Evolutionary conservation across 78 protist genomes (phyloP).

Genomic region (Parvularia atlantis): DNA sequence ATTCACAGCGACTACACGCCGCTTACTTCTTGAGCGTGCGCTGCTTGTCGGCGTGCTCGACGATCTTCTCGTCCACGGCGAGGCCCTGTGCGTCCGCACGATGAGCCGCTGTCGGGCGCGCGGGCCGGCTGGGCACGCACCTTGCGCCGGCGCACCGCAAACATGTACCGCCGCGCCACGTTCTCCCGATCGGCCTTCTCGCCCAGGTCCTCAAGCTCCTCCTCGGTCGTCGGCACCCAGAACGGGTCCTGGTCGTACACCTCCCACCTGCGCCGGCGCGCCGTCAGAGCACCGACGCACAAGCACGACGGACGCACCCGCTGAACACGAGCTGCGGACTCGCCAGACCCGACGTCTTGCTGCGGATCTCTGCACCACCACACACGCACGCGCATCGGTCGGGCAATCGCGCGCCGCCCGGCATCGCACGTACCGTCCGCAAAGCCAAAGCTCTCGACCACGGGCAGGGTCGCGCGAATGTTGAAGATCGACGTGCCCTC

Average conservation of each 20-base stretch:
- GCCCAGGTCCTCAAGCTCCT: slow-evolving; percentile 84
- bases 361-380: slow-evolving; percentile 64
- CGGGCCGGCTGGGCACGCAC: no score
- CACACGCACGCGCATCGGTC: background rate
- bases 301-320: no score
- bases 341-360: slow-evolving; percentile 82
- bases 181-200: slow-evolving; percentile 54
- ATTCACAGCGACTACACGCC: no score
- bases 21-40: slow-evolving; percentile 42
- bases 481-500: slow-evolving; percentile 75
- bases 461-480: slow-evolving; percentile 68
- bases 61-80: slow-evolving; percentile 74
- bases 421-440: no score
- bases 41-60: slow-evolving; percentile 88
- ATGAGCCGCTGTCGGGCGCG: no score
- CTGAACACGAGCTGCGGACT: slow-evolving; percentile 71
- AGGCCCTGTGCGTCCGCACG: no score
- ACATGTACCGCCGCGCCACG: slow-evolving; percentile 67
- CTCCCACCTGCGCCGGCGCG: no score
- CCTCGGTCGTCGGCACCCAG: slow-evolving; percentile 76
- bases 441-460: slow-evolving; percentile 82
- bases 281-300: no score
- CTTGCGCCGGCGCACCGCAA: slow-evolving; percentile 60
- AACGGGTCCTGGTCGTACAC: slow-evolving; percentile 74
- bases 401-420: background rate